phyloP scores from a whole-genome alignment of 2,329 filamentous ascomycete species.

The Paecilomyces sp. region DNA sequence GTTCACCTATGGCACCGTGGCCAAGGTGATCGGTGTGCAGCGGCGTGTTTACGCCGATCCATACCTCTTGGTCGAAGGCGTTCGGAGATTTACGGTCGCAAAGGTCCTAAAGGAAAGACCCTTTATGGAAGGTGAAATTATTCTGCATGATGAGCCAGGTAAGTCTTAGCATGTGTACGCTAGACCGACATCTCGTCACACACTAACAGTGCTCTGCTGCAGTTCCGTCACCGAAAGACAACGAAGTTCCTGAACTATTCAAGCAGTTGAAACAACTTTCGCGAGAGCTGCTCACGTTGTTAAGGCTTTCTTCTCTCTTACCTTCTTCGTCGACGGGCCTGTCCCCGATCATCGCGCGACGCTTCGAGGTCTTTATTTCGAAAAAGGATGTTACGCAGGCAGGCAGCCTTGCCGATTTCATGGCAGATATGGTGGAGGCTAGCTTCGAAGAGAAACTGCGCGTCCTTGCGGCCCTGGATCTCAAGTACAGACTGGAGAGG shows the following conservation, averaged over 20 bases:
- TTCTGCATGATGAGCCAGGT: conserved; percentile 64
- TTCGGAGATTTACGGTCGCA: conserved; percentile 68
- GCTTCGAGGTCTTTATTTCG: conserved; percentile 80
- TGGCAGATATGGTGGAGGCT: conserved; percentile 85
- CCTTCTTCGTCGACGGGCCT: conserved; percentile 62
- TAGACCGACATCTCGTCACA: neutral
- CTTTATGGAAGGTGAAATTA: conserved; percentile 78
- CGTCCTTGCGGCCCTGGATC: conserved; percentile 71
- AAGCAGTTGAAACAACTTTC: conserved; percentile 75
- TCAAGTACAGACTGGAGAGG: conserved; percentile 69
- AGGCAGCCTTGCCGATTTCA: conserved; percentile 85
- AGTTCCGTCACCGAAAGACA: conserved; percentile 46
- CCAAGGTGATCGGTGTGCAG: conserved; percentile 71
- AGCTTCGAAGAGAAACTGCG: conserved; percentile 86
- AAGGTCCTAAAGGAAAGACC: conserved; percentile 69
- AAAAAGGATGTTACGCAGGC: conserved; percentile 77
- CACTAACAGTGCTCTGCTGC: conserved; percentile 4
- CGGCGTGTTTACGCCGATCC: conserved; percentile 69
- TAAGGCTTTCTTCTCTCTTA: conserved; percentile 79
- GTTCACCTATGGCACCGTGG: conserved; percentile 74
- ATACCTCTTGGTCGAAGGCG: conserved; percentile 77
- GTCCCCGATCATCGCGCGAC: conserved; percentile 76
- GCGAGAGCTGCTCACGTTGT: conserved; percentile 74
- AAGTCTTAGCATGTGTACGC: conserved; percentile 15
- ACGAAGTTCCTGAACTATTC: conserved; percentile 64